Evolutionary conservation across 345 rosid species (phyloP).

Genomic region (Theobroma cacao): DNA sequence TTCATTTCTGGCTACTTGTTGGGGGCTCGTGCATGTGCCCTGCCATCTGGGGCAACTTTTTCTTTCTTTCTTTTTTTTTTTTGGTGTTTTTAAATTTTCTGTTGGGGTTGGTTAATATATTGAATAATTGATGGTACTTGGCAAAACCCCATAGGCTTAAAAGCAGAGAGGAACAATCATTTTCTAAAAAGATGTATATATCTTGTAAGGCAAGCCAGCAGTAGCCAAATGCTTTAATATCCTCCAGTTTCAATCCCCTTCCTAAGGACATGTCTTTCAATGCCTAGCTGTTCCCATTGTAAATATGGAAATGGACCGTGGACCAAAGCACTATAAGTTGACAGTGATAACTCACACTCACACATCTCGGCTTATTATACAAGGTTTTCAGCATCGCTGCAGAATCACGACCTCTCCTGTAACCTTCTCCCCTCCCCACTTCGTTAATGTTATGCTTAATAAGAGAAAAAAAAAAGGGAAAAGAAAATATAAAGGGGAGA

Average conservation of each 20-base stretch:
- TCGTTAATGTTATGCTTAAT: too few species aligned
- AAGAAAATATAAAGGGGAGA: too few species aligned
- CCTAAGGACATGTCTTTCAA: slow-evolving; percentile 14
- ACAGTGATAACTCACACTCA: slow-evolving; percentile 6
- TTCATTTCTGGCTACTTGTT: not conserved
- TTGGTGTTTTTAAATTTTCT: too few species aligned
- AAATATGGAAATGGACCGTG: not conserved
- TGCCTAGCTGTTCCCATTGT: slow-evolving; percentile 13
- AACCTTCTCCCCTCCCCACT: not conserved
- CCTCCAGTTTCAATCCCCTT: not conserved
- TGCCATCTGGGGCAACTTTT: not conserved
- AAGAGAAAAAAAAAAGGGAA: too few species aligned
- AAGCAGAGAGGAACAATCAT: not conserved
- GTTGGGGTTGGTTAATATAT: not conserved
- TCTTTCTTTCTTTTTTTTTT: too few species aligned
- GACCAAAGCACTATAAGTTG: slow-evolving; percentile 13
- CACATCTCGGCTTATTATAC: not conserved
- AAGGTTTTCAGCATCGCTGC: too few species aligned
- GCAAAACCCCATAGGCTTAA: not conserved
- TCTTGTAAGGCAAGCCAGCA: not conserved
- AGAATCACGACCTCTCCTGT: not conserved
- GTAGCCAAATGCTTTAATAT: not conserved
- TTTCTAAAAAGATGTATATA: not conserved
- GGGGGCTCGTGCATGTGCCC: not conserved
- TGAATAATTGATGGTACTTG: not conserved